A percentile compares a stretch with the other conserved stretches of the same genome.
Conservation (phyloP, 176 grass and related monocot species). For the Musa schizocarpa region DNA sequence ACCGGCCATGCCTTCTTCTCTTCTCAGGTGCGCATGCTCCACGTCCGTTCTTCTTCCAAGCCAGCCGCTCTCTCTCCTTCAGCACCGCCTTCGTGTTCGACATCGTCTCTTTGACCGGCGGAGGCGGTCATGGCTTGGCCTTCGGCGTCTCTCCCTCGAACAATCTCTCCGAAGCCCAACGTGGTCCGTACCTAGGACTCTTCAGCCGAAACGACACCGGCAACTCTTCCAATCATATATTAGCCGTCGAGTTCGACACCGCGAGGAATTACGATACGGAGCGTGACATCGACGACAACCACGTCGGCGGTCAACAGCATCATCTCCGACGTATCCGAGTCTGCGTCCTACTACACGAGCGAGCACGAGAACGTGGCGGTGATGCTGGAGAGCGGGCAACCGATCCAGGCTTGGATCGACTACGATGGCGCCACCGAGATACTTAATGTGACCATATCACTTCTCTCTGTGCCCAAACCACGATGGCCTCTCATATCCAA, state of each 20-base stretch:
- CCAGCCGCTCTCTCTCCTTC: too few species aligned
- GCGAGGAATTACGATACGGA: not conserved
- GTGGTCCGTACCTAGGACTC: conserved; percentile 12
- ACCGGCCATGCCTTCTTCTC: too few species aligned
- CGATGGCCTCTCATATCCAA: conserved; percentile 25
- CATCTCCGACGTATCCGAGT: conserved; percentile 16
- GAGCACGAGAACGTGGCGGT: conserved; percentile 10
- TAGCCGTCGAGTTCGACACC: conserved; percentile 35
- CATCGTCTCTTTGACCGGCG: too few species aligned
- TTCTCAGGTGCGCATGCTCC: too few species aligned
- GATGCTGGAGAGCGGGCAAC: conserved; percentile 17
- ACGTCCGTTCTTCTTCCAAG: too few species aligned
- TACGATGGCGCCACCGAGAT: not conserved
- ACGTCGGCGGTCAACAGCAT: conserved; percentile 39
- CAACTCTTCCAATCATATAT: conserved; percentile 34
- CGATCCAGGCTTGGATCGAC: conserved; percentile 38
- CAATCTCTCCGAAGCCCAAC: not conserved
- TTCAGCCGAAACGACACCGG: conserved; percentile 1
- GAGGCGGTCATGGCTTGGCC: conserved; percentile 10
- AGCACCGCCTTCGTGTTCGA: too few species aligned
- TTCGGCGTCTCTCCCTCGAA: conserved; percentile 17
- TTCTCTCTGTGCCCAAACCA: conserved; percentile 6
- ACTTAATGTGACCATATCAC: too few species aligned
- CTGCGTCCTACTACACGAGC: conserved; percentile 18
- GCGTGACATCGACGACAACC: conserved; percentile 17